Evolutionary conservation across 352 stramenopile genomes (phyloP).

Genomic region (Phytopythium ostracodes): DNA sequence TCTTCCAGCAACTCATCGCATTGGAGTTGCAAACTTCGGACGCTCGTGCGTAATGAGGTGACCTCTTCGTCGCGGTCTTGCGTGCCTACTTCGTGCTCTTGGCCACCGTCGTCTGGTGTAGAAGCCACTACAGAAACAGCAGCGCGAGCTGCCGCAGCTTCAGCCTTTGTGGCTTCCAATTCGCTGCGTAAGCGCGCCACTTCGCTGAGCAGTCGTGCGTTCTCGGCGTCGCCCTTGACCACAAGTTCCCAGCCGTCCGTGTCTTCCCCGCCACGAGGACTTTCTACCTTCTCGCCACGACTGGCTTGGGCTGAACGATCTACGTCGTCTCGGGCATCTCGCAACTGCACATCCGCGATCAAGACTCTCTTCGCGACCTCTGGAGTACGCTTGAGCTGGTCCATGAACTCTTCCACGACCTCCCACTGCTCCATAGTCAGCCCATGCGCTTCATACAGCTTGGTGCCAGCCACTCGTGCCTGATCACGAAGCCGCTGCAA

Average conservation of each 20-base stretch:
- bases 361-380: slow-evolving; percentile 47
- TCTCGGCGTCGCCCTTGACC: slow-evolving; percentile 23
- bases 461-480: slow-evolving; percentile 35
- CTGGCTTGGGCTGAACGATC: not conserved
- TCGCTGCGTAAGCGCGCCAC: slow-evolving; percentile 30
- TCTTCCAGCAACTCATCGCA: slow-evolving; percentile 2
- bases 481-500: slow-evolving; percentile 58
- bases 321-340: not conserved
- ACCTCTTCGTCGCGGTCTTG: not conserved
- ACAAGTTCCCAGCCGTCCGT: slow-evolving; percentile 6
- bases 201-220: slow-evolving; percentile 25
- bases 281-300: not conserved
- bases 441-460: slow-evolving; percentile 53
- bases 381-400: slow-evolving; percentile 50
- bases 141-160: slow-evolving; percentile 3
- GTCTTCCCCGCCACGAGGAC: not conserved
- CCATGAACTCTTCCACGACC: slow-evolving; percentile 65
- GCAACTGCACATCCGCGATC: not conserved
- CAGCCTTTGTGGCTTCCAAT: slow-evolving; percentile 17
- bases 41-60: not conserved
- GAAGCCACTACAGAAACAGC: not conserved
- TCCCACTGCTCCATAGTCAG: slow-evolving; percentile 53
- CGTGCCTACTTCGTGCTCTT: not conserved
- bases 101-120: not conserved
- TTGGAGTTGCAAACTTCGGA: not conserved